Percentiles rank a stretch among this genome's conserved stretches.
phyloP scores from a whole-genome alignment of 208 protist genomes.

The Leishmania turanica region DNA sequence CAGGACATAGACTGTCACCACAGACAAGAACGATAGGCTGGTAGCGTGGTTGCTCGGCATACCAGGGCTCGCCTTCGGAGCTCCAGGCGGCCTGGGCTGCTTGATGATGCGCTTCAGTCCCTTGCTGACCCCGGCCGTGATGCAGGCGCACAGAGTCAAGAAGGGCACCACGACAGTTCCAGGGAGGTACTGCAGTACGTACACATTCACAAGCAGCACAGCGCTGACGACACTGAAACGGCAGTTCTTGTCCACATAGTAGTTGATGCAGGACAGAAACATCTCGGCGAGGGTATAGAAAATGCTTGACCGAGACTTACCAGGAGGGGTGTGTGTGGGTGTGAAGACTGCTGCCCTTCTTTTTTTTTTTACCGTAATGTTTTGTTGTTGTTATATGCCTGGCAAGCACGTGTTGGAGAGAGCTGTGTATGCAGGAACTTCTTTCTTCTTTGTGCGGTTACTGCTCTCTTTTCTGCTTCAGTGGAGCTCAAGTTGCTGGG shows the following conservation, averaged over 20 bases:
- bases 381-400: not conserved
- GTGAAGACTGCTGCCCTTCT: not conserved
- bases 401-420: not conserved
- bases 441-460: not conserved
- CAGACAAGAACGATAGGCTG: conserved; percentile 41
- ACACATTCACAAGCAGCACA: conserved; percentile 47
- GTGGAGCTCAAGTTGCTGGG: not conserved
- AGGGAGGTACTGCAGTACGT: conserved; percentile 23
- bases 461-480: not conserved
- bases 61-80: conserved; percentile 52
- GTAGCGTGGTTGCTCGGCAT: conserved; percentile 81
- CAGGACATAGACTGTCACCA: conserved; percentile 33
- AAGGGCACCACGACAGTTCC: conserved; percentile 43
- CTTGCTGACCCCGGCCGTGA: conserved; percentile 45
- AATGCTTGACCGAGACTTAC: not conserved
- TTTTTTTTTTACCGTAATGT: not conserved
- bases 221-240: conserved; percentile 34
- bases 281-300: conserved; percentile 1
- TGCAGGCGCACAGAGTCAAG: conserved; percentile 41
- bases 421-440: not conserved
- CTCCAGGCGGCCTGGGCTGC: conserved; percentile 48
- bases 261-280: conserved; percentile 23
- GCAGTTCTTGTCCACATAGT: conserved; percentile 43
- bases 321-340: not conserved
- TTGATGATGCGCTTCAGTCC: conserved; percentile 55